phyloP scores from a whole-genome alignment of 331 rosid genomes.

The Malus hybrid region DNA sequence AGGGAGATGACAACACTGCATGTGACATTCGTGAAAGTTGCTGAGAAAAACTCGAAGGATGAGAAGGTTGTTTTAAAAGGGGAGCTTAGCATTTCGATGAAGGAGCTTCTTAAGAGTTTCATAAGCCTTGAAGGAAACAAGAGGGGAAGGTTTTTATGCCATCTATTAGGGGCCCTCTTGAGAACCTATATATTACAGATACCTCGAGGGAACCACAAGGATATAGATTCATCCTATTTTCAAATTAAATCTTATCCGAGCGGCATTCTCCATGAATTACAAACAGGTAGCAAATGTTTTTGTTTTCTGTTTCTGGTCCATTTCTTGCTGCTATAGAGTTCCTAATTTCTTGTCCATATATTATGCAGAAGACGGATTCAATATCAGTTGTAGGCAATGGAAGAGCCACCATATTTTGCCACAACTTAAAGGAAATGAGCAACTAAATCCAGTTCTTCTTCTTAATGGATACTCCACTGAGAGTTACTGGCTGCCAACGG shows the following conservation, averaged over 20 bases:
- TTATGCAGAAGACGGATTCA: slow-evolving; percentile 21
- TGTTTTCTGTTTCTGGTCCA: background rate
- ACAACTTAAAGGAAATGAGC: slow-evolving; percentile 1
- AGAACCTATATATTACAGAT: slow-evolving; percentile 25
- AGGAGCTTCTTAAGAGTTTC: slow-evolving; percentile 25
- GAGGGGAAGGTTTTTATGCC: slow-evolving; percentile 16
- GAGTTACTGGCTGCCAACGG: slow-evolving; percentile 23
- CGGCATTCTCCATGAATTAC: slow-evolving; percentile 13
- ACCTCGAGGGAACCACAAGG: slow-evolving; percentile 11
- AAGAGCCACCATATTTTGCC: background rate
- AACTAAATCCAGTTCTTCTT: slow-evolving; percentile 24
- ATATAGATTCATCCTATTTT: background rate
- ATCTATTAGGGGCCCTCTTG: slow-evolving; percentile 12
- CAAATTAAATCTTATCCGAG: slow-evolving; percentile 5
- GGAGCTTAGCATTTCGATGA: slow-evolving; percentile 15
- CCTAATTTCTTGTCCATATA: background rate
- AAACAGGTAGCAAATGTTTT: slow-evolving; percentile 14
- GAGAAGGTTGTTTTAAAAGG: slow-evolving; percentile 14
- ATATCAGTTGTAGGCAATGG: slow-evolving; percentile 21
- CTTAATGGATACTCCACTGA: slow-evolving; percentile 29
- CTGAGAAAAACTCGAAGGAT: slow-evolving; percentile 5
- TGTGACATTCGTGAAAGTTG: slow-evolving; percentile 20
- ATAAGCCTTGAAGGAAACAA: slow-evolving; percentile 21
- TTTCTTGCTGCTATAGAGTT: background rate
- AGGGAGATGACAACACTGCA: slow-evolving; percentile 25